Evolutionary conservation across 208 protist species (phyloP), one percentile per base, ranked within the genome.

Genomic region (Wallacemonas sp.): DNA sequence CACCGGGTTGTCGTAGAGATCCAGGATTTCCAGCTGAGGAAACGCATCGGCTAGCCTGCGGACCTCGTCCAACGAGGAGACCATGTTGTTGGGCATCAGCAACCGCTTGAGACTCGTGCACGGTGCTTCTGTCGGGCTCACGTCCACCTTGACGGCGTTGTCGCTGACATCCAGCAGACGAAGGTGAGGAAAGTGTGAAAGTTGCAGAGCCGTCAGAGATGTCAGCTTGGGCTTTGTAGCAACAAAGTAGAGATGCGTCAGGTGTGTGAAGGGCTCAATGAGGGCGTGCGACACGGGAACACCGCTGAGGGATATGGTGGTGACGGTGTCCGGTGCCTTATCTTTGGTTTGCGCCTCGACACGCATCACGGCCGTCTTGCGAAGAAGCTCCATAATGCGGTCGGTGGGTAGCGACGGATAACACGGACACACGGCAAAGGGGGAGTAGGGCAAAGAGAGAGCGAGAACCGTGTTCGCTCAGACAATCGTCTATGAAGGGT

Each of bases 151-250:
- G 22, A 95, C 75, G 54, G 68, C 73, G 60, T 95, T 95, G 72
- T 95, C 89, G 63, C 89, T 91, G n/a, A 95, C 76, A 39, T 92
- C 85, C 39, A 95, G 65, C 37, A 85, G 45, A n/a, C 72, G 79
- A 29, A 95, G 78, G 13, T 42, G 26, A 13, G 63, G 52, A 4
- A 84, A 76, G 6, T 59, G 21, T 6, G 42, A 36, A 24, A 91
- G 68, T 15, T 67, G 60, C 10, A 91, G n/a, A 1, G 22, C 13
- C n/a, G 64, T 41, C 3, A 92, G 69, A 0, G 58, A 63, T 1
- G 55, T 63, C 29, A 92, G 32, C 61, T 64, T 64, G 6, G 89
- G 85, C 50, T 87, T 88, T 77, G 91, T 82, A 24, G 66, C 81
- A 4, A 91, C 71, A 0, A 94, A 71, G 3, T 82, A 75, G 1